Evolutionary conservation across 306 rosid genomes (phyloP), one percentile per base, ranked within the genome.

Genomic region (Cicer yamashitae): DNA sequence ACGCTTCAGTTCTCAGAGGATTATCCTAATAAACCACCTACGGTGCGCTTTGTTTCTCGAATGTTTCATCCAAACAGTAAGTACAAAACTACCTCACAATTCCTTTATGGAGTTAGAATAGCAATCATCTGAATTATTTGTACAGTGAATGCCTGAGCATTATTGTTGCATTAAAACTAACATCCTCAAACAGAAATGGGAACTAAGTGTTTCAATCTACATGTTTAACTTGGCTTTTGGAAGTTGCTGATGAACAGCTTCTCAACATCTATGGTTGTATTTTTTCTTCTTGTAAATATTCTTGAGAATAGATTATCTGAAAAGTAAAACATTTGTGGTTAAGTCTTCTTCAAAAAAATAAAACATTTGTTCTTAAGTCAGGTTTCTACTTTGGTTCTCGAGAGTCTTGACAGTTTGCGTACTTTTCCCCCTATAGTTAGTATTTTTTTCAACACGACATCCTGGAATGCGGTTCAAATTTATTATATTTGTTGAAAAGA

Each of bases 31-130:
- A 94, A 94, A 81, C 97, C 97, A 11, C 99, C 99, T 18, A 90
- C 88, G 17, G 99, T 94, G 56, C 96, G 93, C 67, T 94, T 94
- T 77, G 99, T 94, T 59, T 94, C 99, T 71, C 89, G 96, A 66
- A 94, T 94, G 99, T 94, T 94, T 86, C 99, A 94, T 83, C 99
- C 97, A 54, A 94, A 94, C 67, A 94, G 99, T 94, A 79, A 90
- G 99, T 86, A 56, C 8, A 52, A 60, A 74, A 37, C 18, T 65
- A n/a, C 68, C 65, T 3, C 70, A 57, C 51, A 10, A 13, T 68
- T 69, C 10, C 67, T 67, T 67, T 54, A 22, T 44, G 54, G 56
- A 43, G 14, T 67, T 77, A 50, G n/a, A 64, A 73, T 17, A 7
- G 6, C 12, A 77, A 50, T 61, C 46, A 12, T n/a, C 39, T 78